A percentile compares a stretch with the other conserved stretches of the same genome.
Evolutionary conservation across 768 basidiomycete genomes (phyloP).

Genomic region (Boletus coccyginus): DNA sequence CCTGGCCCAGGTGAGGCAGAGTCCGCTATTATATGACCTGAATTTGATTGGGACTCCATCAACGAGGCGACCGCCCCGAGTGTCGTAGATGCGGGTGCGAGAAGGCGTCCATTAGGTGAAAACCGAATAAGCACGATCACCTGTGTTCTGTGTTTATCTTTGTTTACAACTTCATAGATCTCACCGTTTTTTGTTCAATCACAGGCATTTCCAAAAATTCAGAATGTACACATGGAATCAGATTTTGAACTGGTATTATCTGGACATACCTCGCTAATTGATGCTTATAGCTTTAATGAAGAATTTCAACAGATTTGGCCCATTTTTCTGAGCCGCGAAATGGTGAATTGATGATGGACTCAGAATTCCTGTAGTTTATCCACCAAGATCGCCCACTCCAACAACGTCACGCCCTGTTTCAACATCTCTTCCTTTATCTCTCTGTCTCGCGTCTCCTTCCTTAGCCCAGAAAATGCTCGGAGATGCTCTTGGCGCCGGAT

Average conservation of each 20-base stretch:
- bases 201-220: background rate
- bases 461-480: conserved; percentile 56
- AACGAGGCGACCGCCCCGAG: too few relatives aligned
- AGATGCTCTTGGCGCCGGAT: conserved; percentile 61
- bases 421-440: conserved; percentile 72
- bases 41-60: background rate
- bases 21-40: background rate
- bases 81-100: background rate
- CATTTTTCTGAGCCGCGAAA: background rate
- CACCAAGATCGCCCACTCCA: conserved; percentile 79
- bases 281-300: background rate
- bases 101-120: background rate
- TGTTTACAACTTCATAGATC: too few relatives aligned
- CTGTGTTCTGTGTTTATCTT: too few relatives aligned
- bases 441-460: conserved; percentile 61
- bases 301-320: background rate
- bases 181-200: background rate
- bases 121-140: background rate
- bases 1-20: background rate
- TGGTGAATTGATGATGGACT: background rate
- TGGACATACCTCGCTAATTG: background rate
- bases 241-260: background rate
- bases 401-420: conserved; percentile 61
- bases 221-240: background rate
- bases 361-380: conserved; percentile 52